Evolutionary conservation across 176 grass and related monocot genomes (phyloP), one percentile per base, ranked within the genome.

Genomic region (Cymbopogon citratus): DNA sequence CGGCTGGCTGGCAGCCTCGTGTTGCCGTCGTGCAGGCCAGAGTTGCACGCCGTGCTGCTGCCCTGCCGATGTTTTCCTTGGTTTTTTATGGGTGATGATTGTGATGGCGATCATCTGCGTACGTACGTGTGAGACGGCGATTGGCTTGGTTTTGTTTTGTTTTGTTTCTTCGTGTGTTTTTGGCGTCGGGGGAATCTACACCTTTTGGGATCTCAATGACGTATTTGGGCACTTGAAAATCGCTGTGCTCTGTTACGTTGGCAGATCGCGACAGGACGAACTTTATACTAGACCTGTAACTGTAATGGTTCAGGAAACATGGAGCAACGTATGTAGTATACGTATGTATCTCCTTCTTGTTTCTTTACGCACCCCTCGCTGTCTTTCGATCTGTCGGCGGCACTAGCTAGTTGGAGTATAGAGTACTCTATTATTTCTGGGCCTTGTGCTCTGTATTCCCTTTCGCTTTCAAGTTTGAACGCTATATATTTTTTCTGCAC

Each of bases 191-290:
- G 18, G 24, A 9, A 26, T 29, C 60, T 48, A 25, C 3, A 0
- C 16, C 38, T 46, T 78, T 78, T 65, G 15, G 61, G 60, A 78
- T 78, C 76, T 78, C 76, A 46, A 78, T 64, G 76, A 46, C 38
- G 59, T 11, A 31, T 63, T 45, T 21, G 0, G 0, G 25, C 75
- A 65, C 31, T 78, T n/a, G 10, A 46, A 65, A 78, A 77, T 23
- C 7, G 4, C 0, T 45, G 51, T 61, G 34, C 51, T 60, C 33
- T 76, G 33, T 60, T 76, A 36, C 57, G 74, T 28, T 63, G 12
- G 23, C 59, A 23, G 75, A 78, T 18, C 10, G 75, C 25, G 61
- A 64, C 39, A 28, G 59, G 13, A 5, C n/a, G 4, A 26, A 3
- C 15, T 18, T 63, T 18, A 5, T 40, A 48, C 45, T 48, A 45